Evolutionary conservation across 2,329 filamentous ascomycete genomes (phyloP).

Genomic region (Bipolaris bicolor): DNA sequence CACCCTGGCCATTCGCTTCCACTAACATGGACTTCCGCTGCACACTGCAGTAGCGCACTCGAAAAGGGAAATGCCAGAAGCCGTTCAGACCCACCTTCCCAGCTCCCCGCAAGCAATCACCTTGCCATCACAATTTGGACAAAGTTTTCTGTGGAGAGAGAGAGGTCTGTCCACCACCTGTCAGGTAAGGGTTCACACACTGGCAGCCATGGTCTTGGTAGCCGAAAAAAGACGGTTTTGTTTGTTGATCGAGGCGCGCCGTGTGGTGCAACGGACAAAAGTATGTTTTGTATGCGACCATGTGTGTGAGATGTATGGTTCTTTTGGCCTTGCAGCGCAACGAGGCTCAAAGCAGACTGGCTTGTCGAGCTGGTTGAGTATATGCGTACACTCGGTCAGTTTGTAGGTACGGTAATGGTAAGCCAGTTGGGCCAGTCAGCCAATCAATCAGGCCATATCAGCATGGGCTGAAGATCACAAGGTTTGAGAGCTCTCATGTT

Average conservation of each 20-base stretch:
- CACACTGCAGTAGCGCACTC: slow-evolving; percentile 44
- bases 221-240: not conserved
- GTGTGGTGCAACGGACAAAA: not conserved
- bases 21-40: slow-evolving; percentile 45
- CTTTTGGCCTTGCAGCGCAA: slow-evolving; percentile 12
- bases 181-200: slow-evolving; percentile 19
- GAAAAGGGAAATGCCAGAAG: slow-evolving; percentile 30
- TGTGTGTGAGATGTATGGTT: not conserved
- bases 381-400: not conserved
- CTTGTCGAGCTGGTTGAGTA: not conserved
- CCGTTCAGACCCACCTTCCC: slow-evolving; percentile 43
- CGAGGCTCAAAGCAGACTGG: not conserved
- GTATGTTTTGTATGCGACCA: too few species aligned
- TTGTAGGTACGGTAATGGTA: not conserved
- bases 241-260: slow-evolving; percentile 1
- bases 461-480: slow-evolving; percentile 13
- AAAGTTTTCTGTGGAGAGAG: slow-evolving; percentile 41
- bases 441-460: not conserved
- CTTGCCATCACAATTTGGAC: slow-evolving; percentile 38
- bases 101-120: slow-evolving; percentile 48
- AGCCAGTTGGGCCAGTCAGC: not conserved
- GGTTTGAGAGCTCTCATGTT: not conserved
- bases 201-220: slow-evolving; percentile 16
- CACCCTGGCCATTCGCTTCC: slow-evolving; percentile 45
- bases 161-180: slow-evolving; percentile 27